A percentile compares a stretch with the other conserved stretches of the same genome.
These are phyloP conservation scores for Backusella circina DNA, from an alignment of 192 early-diverging fungal genomes.

Conservation along the genomic window DNA sequence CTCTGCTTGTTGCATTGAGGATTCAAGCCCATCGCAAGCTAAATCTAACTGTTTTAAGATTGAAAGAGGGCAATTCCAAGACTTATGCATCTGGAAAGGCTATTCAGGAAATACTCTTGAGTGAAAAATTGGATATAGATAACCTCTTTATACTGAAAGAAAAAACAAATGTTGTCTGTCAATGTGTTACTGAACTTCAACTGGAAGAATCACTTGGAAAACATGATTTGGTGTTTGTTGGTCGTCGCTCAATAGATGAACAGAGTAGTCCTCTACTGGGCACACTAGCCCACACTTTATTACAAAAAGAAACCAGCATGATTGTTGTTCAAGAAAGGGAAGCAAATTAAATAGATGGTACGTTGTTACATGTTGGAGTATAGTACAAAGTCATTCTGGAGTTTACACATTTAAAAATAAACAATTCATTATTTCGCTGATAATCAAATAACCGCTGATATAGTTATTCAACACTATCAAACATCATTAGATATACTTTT, in stretches of 20 bases:
- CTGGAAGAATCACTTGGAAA: background rate
- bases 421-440: no score
- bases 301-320: background rate
- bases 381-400: no score
- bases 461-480: no score
- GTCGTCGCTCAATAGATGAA: background rate
- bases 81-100: background rate
- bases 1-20: slow-evolving; percentile 47
- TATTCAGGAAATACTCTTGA: background rate
- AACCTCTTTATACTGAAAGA: background rate
- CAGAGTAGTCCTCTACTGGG: background rate
- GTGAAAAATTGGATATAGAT: background rate
- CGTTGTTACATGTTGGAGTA: background rate
- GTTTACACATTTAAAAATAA: no score
- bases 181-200: background rate
- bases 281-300: background rate
- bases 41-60: slow-evolving; percentile 49
- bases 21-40: slow-evolving; percentile 44
- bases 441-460: no score
- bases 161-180: background rate
- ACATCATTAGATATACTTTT: no score
- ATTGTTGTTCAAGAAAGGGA: background rate
- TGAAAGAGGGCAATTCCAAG: background rate
- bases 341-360: background rate
- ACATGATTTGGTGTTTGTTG: background rate